phyloP scores from a whole-genome alignment of 371 early-diverging fungal genomes.

The Rhizopus sp. region DNA sequence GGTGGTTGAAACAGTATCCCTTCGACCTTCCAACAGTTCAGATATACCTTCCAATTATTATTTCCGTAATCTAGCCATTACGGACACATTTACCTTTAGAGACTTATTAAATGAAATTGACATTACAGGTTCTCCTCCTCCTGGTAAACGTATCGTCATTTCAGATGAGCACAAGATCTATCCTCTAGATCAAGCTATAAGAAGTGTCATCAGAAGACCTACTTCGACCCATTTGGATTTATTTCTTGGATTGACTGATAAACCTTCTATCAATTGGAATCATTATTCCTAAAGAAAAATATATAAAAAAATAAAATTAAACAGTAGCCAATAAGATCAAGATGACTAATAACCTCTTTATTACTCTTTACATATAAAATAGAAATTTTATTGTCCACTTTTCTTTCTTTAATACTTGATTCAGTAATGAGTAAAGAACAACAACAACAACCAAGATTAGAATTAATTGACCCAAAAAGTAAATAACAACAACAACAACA shows the following conservation, averaged over 20 bases:
- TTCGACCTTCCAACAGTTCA: conserved; percentile 14
- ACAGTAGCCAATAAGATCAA: too few relatives aligned
- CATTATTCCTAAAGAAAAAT: conserved; percentile 11
- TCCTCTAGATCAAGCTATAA: conserved; percentile 36
- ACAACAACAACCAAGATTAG: too few relatives aligned
- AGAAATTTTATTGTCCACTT: too few relatives aligned
- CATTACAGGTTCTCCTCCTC: conserved; percentile 34
- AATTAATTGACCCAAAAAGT: too few relatives aligned
- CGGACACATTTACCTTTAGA: conserved; percentile 34
- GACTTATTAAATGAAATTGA: conserved; percentile 34
- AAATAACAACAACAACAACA: too few relatives aligned
- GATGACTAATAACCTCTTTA: too few relatives aligned
- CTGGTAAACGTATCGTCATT: conserved; percentile 37
- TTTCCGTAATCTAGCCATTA: conserved; percentile 38
- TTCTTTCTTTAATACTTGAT: too few relatives aligned
- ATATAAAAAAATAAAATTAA: neutral
- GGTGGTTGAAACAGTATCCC: conserved; percentile 35
- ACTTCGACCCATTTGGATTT: conserved; percentile 29
- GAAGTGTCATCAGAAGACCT: conserved; percentile 28
- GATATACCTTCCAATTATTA: conserved; percentile 22
- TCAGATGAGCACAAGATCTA: conserved; percentile 28
- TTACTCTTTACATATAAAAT: too few relatives aligned
- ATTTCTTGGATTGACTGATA: conserved; percentile 29
- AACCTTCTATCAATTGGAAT: conserved; percentile 33
- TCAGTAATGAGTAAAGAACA: too few relatives aligned